Evolutionary conservation across 495 filamentous ascomycete genomes (phyloP).

Genomic region (Talaromyces nanjingensis): DNA sequence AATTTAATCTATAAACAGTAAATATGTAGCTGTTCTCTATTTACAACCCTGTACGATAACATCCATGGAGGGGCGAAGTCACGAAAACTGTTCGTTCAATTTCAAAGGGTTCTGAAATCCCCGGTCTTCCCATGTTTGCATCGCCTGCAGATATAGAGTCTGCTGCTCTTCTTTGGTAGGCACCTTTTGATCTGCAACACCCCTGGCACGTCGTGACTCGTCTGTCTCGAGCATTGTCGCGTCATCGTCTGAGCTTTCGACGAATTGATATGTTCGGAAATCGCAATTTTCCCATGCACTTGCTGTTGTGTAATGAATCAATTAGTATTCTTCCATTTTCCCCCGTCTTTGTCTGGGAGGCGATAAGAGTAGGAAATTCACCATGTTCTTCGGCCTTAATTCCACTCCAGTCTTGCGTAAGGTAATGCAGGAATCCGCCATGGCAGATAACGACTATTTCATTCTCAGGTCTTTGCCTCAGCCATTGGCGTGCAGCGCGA

Average conservation of each 20-base stretch:
- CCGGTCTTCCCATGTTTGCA: conserved; percentile 10
- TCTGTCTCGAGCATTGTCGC: conserved; percentile 56
- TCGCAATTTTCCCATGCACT: conserved; percentile 9
- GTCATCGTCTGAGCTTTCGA: conserved; percentile 35
- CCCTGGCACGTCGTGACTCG: conserved; percentile 41
- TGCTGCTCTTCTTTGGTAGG: neutral
- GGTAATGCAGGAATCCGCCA: conserved; percentile 55
- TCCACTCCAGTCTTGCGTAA: conserved; percentile 61
- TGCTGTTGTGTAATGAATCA: neutral
- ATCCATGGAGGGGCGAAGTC: neutral
- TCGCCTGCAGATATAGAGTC: conserved; percentile 2
- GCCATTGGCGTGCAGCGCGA: conserved; percentile 46
- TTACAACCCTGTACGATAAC: neutral
- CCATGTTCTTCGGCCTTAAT: conserved; percentile 9
- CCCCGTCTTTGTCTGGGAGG: neutral
- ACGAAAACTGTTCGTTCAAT: conserved; percentile 3
- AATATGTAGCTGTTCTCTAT: neutral
- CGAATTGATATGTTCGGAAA: conserved; percentile 6
- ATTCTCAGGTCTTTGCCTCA: conserved; percentile 39
- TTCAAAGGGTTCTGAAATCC: conserved; percentile 10
- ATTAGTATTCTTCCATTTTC: neutral
- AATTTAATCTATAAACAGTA: neutral
- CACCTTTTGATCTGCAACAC: neutral
- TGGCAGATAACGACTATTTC: conserved; percentile 58
- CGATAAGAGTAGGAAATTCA: neutral